Percentiles rank a stretch among this genome's conserved stretches.
Evolutionary conservation across 2,329 filamentous ascomycete species (phyloP).

Genomic region (Hymenoscyphus fructigenus): DNA sequence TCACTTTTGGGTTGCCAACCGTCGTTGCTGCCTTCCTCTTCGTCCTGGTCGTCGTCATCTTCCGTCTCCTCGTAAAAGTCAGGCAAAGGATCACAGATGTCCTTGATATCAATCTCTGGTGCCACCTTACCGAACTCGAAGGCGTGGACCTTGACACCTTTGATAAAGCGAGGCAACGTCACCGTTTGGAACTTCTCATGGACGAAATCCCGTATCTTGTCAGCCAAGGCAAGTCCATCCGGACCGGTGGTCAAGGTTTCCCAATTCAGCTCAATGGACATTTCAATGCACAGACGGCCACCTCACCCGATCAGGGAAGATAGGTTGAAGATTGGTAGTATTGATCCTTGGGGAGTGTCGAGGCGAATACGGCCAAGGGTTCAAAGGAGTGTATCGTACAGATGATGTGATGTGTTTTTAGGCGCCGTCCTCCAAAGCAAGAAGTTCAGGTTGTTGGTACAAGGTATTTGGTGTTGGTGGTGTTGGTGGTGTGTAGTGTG

Average conservation of each 20-base stretch:
- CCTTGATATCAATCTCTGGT: constrained; percentile 88
- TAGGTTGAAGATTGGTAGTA: neutral
- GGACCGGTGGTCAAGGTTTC: constrained; percentile 84
- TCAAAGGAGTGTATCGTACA: neutral
- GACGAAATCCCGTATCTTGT: constrained; percentile 87
- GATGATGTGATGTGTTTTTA: neutral
- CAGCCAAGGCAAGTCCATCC: constrained; percentile 81
- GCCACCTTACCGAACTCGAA: constrained; percentile 87
- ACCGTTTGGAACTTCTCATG: constrained; percentile 95
- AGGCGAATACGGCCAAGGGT: neutral
- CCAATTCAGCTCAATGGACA: constrained; percentile 99
- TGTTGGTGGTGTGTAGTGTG: neutral
- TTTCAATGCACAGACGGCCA: constrained; percentile 40
- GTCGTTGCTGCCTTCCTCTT: constrained; percentile 47
- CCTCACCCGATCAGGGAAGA: neutral
- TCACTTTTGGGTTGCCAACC: constrained; percentile 24
- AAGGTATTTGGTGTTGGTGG: neutral
- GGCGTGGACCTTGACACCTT: constrained; percentile 88
- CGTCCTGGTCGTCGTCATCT: constrained; percentile 58
- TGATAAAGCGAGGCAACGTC: constrained; percentile 90
- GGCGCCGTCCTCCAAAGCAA: neutral
- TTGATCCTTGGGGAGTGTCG: neutral
- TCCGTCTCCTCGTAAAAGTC: constrained; percentile 92
- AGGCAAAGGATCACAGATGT: constrained; percentile 90
- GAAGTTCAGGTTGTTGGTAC: neutral